Evolutionary conservation across 2,329 filamentous ascomycete genomes (phyloP).

Genomic region (Apiospora rasikravindrae): DNA sequence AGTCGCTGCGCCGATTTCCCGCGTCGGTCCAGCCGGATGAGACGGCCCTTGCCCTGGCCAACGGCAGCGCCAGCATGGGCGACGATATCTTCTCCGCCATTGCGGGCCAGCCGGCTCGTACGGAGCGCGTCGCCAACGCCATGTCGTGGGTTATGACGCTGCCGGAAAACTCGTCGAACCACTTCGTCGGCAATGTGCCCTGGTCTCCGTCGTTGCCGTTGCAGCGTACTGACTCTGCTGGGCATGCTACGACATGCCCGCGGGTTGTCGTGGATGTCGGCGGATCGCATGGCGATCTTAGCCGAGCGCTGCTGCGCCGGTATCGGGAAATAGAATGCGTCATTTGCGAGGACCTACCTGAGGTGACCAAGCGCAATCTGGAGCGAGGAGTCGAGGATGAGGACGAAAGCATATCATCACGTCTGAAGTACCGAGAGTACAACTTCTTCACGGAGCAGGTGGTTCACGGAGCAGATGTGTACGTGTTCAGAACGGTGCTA

Average conservation of each 20-base stretch:
- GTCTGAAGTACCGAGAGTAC: conserved; percentile 27
- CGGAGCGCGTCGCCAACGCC: conserved; percentile 32
- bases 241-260: conserved; percentile 24
- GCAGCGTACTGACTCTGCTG: background rate
- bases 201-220: too few species aligned
- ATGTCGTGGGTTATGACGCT: conserved; percentile 32
- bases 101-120: conserved; percentile 30
- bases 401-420: background rate
- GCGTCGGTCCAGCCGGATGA: conserved; percentile 35
- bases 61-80: conserved; percentile 25
- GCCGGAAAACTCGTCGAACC: conserved; percentile 27
- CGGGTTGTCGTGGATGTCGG: conserved; percentile 33
- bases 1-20: conserved; percentile 31
- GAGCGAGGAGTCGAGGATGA: background rate
- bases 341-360: conserved; percentile 31
- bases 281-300: conserved; percentile 33
- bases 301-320: conserved; percentile 28
- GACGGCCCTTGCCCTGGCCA: conserved; percentile 29
- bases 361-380: conserved; percentile 27
- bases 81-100: conserved; percentile 34
- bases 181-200: conserved; percentile 28
- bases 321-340: conserved; percentile 29
- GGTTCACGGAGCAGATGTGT: conserved; percentile 41
- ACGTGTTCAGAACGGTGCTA: conserved; percentile 49
- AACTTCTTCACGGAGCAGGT: conserved; percentile 31